phyloP scores from a whole-genome alignment of 441 rosid genomes.

The Populus tomentosa region DNA sequence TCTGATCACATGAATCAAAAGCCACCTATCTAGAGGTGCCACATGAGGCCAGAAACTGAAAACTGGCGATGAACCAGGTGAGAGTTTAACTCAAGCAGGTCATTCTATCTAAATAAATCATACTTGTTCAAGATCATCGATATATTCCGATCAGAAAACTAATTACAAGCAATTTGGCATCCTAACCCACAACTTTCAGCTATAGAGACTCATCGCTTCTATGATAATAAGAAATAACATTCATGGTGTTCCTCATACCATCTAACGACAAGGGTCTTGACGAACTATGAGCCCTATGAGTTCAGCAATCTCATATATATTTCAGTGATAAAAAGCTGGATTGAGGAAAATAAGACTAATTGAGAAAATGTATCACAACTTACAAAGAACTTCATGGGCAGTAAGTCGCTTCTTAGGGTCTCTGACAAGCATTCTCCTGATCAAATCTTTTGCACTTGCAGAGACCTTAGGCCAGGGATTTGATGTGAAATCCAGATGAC shows the following conservation, averaged over 20 bases:
- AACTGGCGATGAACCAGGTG: neutral
- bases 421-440: slow-evolving; percentile 75
- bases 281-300: neutral
- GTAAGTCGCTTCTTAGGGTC: slow-evolving; percentile 79
- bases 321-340: neutral
- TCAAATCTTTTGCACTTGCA: slow-evolving; percentile 81
- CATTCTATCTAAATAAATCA: neutral
- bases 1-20: neutral
- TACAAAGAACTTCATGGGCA: slow-evolving; percentile 85
- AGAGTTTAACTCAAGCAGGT: neutral
- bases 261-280: neutral
- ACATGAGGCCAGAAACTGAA: neutral
- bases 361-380: slow-evolving; percentile 20
- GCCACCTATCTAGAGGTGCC: neutral
- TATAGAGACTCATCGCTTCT: neutral
- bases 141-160: neutral
- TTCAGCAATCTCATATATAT: neutral
- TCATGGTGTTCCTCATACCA: neutral
- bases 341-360: slow-evolving; percentile 7
- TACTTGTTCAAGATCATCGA: neutral
- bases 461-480: slow-evolving; percentile 96
- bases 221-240: neutral
- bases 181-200: neutral
- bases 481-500: slow-evolving; percentile 77
- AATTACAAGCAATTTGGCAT: neutral